Percentiles rank a stretch among this genome's conserved stretches.
These are phyloP conservation scores for Phaeosphaeria sp. DNA, from an alignment of 2,329 filamentous ascomycete species.

Conservation along the genomic window DNA sequence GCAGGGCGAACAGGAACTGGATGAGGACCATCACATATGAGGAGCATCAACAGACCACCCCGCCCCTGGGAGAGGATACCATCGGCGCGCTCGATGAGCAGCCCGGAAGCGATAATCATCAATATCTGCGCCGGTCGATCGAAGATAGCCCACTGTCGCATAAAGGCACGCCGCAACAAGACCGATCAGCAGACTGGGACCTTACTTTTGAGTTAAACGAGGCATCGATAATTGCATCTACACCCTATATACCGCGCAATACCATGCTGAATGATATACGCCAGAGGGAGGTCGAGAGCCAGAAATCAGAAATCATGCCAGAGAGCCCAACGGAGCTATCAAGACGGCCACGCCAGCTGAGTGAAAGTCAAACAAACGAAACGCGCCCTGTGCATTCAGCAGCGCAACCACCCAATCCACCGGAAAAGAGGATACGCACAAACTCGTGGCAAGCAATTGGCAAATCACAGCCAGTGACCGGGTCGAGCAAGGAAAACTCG, in stretches of 20 bases:
- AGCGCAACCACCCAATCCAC: slow-evolving; percentile 7
- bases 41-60: slow-evolving; percentile 20
- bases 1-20: slow-evolving; percentile 50
- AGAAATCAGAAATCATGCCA: slow-evolving; percentile 40
- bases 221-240: slow-evolving; percentile 56
- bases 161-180: slow-evolving; percentile 38
- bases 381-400: slow-evolving; percentile 11
- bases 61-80: slow-evolving; percentile 23
- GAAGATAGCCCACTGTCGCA: slow-evolving; percentile 52
- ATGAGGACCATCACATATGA: slow-evolving; percentile 47
- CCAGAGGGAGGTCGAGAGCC: slow-evolving; percentile 49
- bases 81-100: slow-evolving; percentile 15
- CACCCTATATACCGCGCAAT: slow-evolving; percentile 52
- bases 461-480: slow-evolving; percentile 35
- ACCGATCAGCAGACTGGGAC: slow-evolving; percentile 39
- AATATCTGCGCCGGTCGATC: slow-evolving; percentile 47
- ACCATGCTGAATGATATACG: slow-evolving; percentile 52
- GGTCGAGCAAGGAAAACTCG: slow-evolving; percentile 35
- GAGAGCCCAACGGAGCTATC: slow-evolving; percentile 39
- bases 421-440: slow-evolving; percentile 25
- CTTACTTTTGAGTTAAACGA: slow-evolving; percentile 54
- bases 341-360: slow-evolving; percentile 22
- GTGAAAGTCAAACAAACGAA: slow-evolving; percentile 9
- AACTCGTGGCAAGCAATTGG: slow-evolving; percentile 39
- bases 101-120: slow-evolving; percentile 11